A percentile compares a stretch with the other conserved stretches of the same genome.
These are phyloP conservation scores for Henckelia pumila DNA, from an alignment of 257 asterid species.

Conservation along the genomic window DNA sequence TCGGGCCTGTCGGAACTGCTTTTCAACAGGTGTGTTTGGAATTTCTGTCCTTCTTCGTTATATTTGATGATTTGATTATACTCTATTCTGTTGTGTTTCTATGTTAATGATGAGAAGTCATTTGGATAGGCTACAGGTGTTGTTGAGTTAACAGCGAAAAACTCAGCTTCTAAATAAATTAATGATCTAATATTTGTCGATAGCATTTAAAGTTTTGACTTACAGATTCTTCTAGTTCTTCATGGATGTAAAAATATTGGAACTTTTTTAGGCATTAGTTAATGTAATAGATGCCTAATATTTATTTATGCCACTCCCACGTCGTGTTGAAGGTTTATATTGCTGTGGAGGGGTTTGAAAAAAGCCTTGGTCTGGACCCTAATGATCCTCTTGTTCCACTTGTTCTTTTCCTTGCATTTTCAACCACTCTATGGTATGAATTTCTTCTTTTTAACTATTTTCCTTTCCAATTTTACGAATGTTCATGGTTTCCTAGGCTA, in stretches of 20 bases:
- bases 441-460: slow-evolving; percentile 24
- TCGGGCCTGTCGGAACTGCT: slow-evolving; percentile 54
- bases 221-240: background rate
- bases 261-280: slow-evolving; percentile 6
- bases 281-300: background rate
- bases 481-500: slow-evolving; percentile 2
- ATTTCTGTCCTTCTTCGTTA: background rate
- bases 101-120: background rate
- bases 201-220: background rate
- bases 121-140: background rate
- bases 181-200: background rate
- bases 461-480: slow-evolving; percentile 9
- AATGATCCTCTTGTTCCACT: slow-evolving; percentile 74
- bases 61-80: background rate
- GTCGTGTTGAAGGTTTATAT: slow-evolving; percentile 49
- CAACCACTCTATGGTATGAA: slow-evolving; percentile 73
- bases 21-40: slow-evolving; percentile 52
- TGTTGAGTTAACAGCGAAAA: background rate
- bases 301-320: slow-evolving; percentile 10
- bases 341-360: slow-evolving; percentile 61
- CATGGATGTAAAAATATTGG: background rate
- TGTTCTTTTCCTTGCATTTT: slow-evolving; percentile 64
- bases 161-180: background rate
- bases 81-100: background rate
- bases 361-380: slow-evolving; percentile 69